Base-by-base conservation (phyloP, 805 yeast genomes). In the Nadsonia fulvescens region DNA sequence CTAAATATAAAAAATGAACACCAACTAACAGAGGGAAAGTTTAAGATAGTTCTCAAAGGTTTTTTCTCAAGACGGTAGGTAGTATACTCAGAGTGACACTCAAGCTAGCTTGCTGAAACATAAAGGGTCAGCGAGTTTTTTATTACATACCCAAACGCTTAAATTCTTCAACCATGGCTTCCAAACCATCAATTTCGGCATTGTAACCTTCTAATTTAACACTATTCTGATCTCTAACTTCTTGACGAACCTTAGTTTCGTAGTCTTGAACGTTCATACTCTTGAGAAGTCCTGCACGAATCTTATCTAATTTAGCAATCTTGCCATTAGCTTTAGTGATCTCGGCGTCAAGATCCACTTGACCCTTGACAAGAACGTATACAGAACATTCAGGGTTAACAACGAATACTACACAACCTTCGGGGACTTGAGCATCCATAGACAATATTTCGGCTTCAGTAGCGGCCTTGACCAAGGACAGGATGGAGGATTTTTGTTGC, bases 341-440 rank as follows among this genome's bases (percentile, higher is more conserved):
- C 57, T 89, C 96, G 30, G 75, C 75, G 43, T 82, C 95, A 39
- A 83, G 66, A 51, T 86, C 95, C 39, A 89, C 71, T 47, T 76
- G 83, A 29, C 96, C 98, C 62, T 81, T 83, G 31, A 86, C 94
- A 48, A 89, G 62, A 15, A 86, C 67, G 43, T 81, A 93, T 12
- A 83, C 96, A 33, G 70, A 73, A 48, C 79, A 70, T 29, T 67
- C 75, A 25, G 92, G 74, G 32, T 69, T 66, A 32, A 86, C 79
- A 30, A 91, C 66, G 39, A 70, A 71, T 37, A 82, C 64, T 22
- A 86, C 94, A 51, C 93, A 78, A 23, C 98, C 98, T 33, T 70
- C 67, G 39, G 95, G 95, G 34, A 82, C 66, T 9, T 51, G 56
- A 13, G 53, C 50, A 9, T 52, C 53, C 22, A 58, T 55, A 17